A percentile compares a stretch with the other conserved stretches of the same genome.
phyloP scores from a whole-genome alignment of 495 filamentous ascomycete genomes.

The Amniculicola lignicola region DNA sequence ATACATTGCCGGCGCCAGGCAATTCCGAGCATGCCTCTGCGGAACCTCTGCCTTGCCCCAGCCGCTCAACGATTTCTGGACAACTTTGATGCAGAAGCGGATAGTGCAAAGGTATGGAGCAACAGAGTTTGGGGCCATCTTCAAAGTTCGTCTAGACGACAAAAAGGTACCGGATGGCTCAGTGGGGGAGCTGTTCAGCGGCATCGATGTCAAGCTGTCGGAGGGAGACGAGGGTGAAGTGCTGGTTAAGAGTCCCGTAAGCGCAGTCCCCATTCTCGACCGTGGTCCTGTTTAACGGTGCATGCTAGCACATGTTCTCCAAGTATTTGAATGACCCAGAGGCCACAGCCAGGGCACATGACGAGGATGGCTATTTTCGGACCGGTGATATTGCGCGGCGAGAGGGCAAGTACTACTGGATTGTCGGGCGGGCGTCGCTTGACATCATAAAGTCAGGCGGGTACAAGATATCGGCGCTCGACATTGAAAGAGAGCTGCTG shows the following conservation, averaged over 20 bases:
- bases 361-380: slow-evolving; percentile 47
- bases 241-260: slow-evolving; percentile 45
- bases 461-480: slow-evolving; percentile 49
- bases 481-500: slow-evolving; percentile 48
- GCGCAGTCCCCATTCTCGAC: not conserved
- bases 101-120: slow-evolving; percentile 50
- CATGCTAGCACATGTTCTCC: slow-evolving; percentile 42
- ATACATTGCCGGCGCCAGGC: slow-evolving; percentile 45
- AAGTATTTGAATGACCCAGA: slow-evolving; percentile 48
- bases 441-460: slow-evolving; percentile 50
- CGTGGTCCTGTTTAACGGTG: not conserved
- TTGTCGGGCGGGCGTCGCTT: slow-evolving; percentile 48
- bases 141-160: slow-evolving; percentile 44
- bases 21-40: slow-evolving; percentile 47
- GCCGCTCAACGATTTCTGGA: slow-evolving; percentile 50
- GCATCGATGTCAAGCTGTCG: slow-evolving; percentile 38
- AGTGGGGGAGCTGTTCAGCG: slow-evolving; percentile 43
- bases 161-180: slow-evolving; percentile 45
- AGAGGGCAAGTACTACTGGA: slow-evolving; percentile 50
- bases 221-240: slow-evolving; percentile 44
- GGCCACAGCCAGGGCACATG: slow-evolving; percentile 44
- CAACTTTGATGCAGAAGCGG: slow-evolving; percentile 40
- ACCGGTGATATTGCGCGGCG: slow-evolving; percentile 50
- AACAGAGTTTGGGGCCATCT: slow-evolving; percentile 50
- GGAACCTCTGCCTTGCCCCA: slow-evolving; percentile 49